Evolutionary conservation across 345 rosid species (phyloP).

Genomic region (Geranium brycei): DNA sequence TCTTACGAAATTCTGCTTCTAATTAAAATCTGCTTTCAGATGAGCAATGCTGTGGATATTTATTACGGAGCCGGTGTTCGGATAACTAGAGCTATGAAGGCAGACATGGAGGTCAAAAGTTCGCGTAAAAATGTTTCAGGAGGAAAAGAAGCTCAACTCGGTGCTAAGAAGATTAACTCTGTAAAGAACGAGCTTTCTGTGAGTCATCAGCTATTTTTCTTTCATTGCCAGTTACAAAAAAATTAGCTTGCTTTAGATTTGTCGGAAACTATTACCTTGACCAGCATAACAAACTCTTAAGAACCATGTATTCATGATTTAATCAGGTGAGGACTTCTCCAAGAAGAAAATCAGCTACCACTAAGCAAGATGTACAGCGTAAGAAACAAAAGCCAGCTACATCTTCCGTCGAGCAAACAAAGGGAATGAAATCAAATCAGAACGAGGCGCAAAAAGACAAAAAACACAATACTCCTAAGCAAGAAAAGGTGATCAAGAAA

Average conservation of each 20-base stretch:
- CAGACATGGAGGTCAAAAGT: not conserved
- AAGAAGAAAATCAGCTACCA: not conserved
- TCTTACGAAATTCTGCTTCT: not conserved
- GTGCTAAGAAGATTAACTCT: slow-evolving; percentile 1
- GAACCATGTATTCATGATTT: too few relatives aligned
- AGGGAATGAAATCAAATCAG: not conserved
- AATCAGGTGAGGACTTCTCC: not conserved
- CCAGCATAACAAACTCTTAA: not conserved
- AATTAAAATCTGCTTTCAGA: slow-evolving; percentile 1
- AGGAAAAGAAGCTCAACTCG: not conserved
- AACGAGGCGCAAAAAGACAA: not conserved
- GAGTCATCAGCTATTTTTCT: not conserved
- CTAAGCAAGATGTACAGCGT: not conserved
- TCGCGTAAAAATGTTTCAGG: too few relatives aligned
- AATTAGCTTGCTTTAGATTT: not conserved
- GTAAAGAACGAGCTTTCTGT: not conserved
- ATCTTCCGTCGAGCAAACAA: not conserved
- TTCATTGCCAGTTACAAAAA: too few relatives aligned
- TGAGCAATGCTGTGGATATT: not conserved
- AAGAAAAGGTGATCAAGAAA: not conserved
- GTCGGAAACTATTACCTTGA: not conserved
- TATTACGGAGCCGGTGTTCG: not conserved
- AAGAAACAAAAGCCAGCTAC: not conserved
- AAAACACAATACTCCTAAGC: not conserved
- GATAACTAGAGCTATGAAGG: not conserved